phyloP scores from a whole-genome alignment of 225 moss, liverwort and hornwort species.

The Thuidium tamariscinum region DNA sequence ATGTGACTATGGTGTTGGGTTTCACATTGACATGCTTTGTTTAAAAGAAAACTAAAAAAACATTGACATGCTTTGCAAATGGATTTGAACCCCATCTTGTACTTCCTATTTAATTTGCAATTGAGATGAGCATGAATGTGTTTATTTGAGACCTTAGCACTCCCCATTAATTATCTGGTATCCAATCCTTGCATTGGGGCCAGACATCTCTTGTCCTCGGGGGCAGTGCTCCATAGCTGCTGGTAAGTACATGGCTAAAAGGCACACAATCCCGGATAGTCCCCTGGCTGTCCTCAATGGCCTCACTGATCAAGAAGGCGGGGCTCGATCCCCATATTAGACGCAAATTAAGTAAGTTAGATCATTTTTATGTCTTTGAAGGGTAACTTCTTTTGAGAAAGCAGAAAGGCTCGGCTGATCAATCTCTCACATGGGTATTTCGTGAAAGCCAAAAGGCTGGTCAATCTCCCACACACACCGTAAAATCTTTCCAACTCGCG shows the following conservation, averaged over 20 bases:
- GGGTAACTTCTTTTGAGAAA: too few species aligned
- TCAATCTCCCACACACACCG: neutral
- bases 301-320: neutral
- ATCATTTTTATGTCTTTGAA: too few species aligned
- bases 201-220: neutral
- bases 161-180: neutral
- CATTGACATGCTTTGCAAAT: neutral
- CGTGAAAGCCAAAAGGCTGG: neutral
- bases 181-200: neutral
- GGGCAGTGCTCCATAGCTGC: neutral
- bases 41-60: too few species aligned
- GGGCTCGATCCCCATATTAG: neutral
- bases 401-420: too few species aligned
- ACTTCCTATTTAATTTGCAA: neutral
- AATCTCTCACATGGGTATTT: neutral
- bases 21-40: neutral
- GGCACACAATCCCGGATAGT: neutral
- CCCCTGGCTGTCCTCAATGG: too few species aligned
- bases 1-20: neutral
- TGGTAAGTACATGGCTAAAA: neutral
- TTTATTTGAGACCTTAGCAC: neutral
- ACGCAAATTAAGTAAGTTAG: neutral
- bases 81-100: neutral
- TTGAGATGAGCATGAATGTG: neutral
- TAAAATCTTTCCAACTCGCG: neutral